These are phyloP conservation scores for Corrigiola litoralis DNA, from an alignment of 179 eudicot genomes.

Conservation along the genomic window DNA sequence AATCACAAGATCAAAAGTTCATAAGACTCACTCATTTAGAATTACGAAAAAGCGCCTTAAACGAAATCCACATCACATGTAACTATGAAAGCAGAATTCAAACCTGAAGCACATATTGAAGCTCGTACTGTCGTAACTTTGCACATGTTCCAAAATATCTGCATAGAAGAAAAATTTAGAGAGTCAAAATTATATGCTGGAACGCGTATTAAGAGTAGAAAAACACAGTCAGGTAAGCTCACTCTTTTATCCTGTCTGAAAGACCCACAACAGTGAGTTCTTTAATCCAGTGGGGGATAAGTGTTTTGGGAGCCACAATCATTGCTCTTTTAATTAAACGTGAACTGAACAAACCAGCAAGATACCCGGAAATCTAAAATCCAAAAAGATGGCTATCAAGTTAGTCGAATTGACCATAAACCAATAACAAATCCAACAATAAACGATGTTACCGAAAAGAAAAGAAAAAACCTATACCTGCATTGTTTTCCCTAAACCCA, in stretches of 20 bases:
- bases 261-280: conserved; percentile 81
- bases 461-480: conserved; percentile 49
- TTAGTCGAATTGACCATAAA: too few relatives aligned
- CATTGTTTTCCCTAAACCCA: conserved; percentile 99
- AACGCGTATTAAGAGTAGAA: background rate
- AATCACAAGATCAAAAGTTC: background rate
- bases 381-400: conserved; percentile 1
- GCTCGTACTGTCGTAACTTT: conserved; percentile 79
- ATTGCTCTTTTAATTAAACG: conserved; percentile 63
- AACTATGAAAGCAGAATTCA: conserved; percentile 4
- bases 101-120: conserved; percentile 88
- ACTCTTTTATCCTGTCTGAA: conserved; percentile 78
- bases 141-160: conserved; percentile 77
- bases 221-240: conserved; percentile 32
- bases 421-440: background rate
- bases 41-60: background rate
- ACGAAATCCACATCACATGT: background rate
- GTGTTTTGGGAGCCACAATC: conserved; percentile 93
- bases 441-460: too few relatives aligned
- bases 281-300: conserved; percentile 93
- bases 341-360: conserved; percentile 82
- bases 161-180: conserved; percentile 19
- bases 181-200: background rate
- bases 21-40: background rate
- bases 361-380: conserved; percentile 72